Percentiles rank a stretch among this genome's conserved stretches.
Evolutionary conservation across 768 basidiomycete species (phyloP).

Genomic region (Leccinum disarticulatum): DNA sequence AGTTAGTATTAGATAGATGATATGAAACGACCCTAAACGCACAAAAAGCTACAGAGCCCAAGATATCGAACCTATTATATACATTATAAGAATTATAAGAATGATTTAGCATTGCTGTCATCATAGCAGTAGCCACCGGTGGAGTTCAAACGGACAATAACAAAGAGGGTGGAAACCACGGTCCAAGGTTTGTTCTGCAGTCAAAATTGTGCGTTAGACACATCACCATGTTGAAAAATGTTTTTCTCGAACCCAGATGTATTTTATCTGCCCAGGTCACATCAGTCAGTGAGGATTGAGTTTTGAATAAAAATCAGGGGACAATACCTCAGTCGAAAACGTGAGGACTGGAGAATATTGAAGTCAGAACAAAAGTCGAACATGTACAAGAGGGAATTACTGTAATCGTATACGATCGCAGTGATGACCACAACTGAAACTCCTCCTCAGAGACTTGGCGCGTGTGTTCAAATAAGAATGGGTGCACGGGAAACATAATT

Average conservation of each 20-base stretch:
- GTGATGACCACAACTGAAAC: not conserved
- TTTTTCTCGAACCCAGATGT: slow-evolving; percentile 10
- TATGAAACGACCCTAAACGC: no score
- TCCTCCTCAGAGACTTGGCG: no score
- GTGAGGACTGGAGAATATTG: slow-evolving; percentile 9
- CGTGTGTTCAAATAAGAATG: no score
- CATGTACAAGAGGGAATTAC: not conserved
- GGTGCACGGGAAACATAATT: no score
- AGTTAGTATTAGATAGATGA: no score
- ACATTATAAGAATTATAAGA: no score
- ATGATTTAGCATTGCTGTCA: no score
- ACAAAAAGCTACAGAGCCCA: not conserved
- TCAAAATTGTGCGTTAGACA: not conserved
- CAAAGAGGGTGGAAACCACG: slow-evolving; percentile 9
- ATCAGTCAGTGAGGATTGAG: no score
- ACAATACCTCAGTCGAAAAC: slow-evolving; percentile 10
- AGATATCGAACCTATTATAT: not conserved
- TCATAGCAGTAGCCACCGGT: no score
- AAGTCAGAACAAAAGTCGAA: not conserved
- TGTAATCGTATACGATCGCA: not conserved
- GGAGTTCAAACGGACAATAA: slow-evolving; percentile 6
- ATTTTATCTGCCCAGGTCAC: not conserved
- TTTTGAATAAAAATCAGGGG: no score
- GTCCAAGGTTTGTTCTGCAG: slow-evolving; percentile 8
- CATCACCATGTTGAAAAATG: no score